A percentile compares a stretch with the other conserved stretches of the same genome.
Conservation (phyloP, 768 basidiomycete genomes). For the Lepiota venenata region DNA sequence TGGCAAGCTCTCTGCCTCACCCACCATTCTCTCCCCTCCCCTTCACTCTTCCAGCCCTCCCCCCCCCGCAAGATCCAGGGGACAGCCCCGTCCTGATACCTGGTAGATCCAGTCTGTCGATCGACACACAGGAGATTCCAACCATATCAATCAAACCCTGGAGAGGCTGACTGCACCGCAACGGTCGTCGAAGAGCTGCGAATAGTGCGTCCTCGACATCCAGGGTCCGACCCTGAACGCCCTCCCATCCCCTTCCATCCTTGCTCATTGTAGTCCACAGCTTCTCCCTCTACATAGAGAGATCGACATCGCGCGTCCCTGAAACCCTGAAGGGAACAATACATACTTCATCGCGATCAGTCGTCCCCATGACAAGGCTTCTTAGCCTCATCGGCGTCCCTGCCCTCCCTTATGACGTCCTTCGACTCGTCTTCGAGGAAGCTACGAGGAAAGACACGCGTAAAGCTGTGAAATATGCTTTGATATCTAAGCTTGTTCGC, state of each 20-base stretch:
- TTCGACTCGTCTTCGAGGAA: slow-evolving; percentile 33
- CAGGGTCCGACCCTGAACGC: slow-evolving; percentile 2
- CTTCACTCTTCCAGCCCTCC: background rate
- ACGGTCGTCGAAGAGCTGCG: background rate
- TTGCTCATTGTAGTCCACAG: background rate
- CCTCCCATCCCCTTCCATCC: background rate
- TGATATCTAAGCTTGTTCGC: slow-evolving; percentile 27
- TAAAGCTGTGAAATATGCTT: slow-evolving; percentile 27
- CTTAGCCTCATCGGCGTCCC: slow-evolving; percentile 2
- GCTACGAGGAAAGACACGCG: slow-evolving; percentile 26
- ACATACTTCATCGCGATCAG: background rate
- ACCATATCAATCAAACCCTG: background rate
- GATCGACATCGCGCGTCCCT: background rate
- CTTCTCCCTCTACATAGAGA: background rate
- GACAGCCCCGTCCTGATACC: background rate
- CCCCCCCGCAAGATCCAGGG: background rate
- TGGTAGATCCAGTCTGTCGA: background rate
- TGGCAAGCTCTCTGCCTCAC: background rate
- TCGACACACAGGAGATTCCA: too few relatives aligned
- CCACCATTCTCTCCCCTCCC: background rate
- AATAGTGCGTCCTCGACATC: background rate
- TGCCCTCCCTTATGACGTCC: slow-evolving; percentile 30
- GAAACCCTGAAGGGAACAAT: slow-evolving; percentile 6
- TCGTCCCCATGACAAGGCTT: slow-evolving; percentile 7
- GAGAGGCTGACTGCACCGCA: background rate